Conservation (phyloP, 805 yeast genomes). For the Wickerhamiella domercqiae region DNA sequence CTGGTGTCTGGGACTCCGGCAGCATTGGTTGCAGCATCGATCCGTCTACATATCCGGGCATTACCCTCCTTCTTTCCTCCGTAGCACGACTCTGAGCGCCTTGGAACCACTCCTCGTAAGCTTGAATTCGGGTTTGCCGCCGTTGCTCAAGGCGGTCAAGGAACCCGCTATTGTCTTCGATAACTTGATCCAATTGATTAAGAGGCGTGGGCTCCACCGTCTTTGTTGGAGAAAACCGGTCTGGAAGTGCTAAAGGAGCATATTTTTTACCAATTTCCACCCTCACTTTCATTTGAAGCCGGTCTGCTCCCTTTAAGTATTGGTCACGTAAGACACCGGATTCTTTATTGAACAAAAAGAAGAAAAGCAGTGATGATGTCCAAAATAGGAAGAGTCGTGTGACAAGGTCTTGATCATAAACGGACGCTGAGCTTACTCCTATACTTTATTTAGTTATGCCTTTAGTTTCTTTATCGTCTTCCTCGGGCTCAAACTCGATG, state of each 20-base stretch:
- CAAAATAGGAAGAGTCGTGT: constrained; percentile 24
- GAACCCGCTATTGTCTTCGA: constrained; percentile 23
- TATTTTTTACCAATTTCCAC: not conserved
- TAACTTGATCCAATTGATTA: constrained; percentile 23
- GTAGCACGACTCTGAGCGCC: constrained; percentile 13
- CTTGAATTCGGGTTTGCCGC: constrained; percentile 18
- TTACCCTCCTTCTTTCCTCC: constrained; percentile 21
- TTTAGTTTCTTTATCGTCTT: not conserved
- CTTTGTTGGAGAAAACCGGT: constrained; percentile 1
- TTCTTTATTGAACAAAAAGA: constrained; percentile 3
- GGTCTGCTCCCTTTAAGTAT: not conserved
- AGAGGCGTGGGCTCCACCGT: not conserved
- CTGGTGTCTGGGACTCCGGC: too few species aligned
- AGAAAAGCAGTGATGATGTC: constrained; percentile 16
- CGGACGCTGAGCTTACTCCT: constrained; percentile 17
- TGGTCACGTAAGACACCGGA: not conserved
- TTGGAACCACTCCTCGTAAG: constrained; percentile 24
- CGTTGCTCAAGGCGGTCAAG: constrained; percentile 17
- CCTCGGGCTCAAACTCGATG: constrained; percentile 10
- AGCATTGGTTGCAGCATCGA: too few species aligned
- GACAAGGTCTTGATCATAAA: constrained; percentile 20
- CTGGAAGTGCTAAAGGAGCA: constrained; percentile 11
- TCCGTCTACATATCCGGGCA: constrained; percentile 31
- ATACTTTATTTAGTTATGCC: not conserved
- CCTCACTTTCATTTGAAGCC: not conserved